Percentiles rank a stretch among this genome's conserved stretches.
Conservation (phyloP, 192 early-diverging fungal genomes). For the Funneliformis mosseae region DNA sequence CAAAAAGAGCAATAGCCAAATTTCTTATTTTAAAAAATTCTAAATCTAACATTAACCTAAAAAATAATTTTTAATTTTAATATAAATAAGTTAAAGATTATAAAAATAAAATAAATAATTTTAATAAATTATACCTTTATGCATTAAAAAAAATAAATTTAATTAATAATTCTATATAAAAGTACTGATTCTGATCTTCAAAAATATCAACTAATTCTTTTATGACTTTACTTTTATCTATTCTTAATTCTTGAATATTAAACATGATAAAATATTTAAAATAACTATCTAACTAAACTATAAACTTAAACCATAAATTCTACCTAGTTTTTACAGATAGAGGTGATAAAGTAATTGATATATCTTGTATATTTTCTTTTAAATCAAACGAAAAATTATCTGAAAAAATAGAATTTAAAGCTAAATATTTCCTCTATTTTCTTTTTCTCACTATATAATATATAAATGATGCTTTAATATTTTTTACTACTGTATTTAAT, state of each 20-base stretch:
- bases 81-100: background rate
- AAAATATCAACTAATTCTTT: constrained; percentile 1
- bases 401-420: constrained; percentile 2
- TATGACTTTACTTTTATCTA: background rate
- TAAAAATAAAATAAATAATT: too few species aligned
- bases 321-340: constrained; percentile 1
- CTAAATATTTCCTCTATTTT: background rate
- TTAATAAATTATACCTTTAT: background rate
- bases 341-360: background rate
- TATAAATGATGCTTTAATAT: background rate
- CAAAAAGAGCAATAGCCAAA: too few species aligned
- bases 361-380: background rate
- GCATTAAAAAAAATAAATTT: constrained; percentile 15
- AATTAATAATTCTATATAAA: constrained; percentile 13
- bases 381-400: background rate
- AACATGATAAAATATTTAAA: background rate
- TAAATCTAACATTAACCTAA: constrained; percentile 5
- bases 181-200: background rate
- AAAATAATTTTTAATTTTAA: background rate
- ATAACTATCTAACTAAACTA: constrained; percentile 8
- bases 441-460: background rate
- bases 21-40: constrained; percentile 26
- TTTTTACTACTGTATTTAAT: background rate
- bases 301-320: constrained; percentile 16
- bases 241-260: background rate